Conservation (phyloP, 1,139 yeast species). For the Kluyveromyces sp. region DNA sequence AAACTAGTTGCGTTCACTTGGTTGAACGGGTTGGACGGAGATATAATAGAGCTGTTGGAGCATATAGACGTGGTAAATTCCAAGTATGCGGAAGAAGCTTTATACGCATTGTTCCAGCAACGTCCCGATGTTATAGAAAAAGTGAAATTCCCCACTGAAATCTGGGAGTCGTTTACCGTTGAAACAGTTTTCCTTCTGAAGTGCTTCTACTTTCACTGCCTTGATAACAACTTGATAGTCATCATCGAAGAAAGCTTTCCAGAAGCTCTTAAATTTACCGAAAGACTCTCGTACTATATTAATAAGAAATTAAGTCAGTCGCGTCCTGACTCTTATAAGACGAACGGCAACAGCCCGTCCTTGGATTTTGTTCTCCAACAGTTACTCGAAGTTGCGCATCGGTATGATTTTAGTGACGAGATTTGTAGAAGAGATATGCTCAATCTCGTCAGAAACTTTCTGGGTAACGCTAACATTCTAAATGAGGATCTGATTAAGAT, state of each 20-base stretch:
- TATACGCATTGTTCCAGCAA: slow-evolving; percentile 53
- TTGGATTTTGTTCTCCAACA: slow-evolving; percentile 73
- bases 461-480: slow-evolving; percentile 46
- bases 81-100: slow-evolving; percentile 58
- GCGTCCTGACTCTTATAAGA: slow-evolving; percentile 8
- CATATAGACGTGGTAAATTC: slow-evolving; percentile 62
- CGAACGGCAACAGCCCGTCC: slow-evolving; percentile 42
- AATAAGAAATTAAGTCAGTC: slow-evolving; percentile 41
- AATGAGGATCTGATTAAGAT: slow-evolving; percentile 49
- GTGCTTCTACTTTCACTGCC: slow-evolving; percentile 59
- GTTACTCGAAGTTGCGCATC: slow-evolving; percentile 56
- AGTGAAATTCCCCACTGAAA: slow-evolving; percentile 49
- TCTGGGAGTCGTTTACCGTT: slow-evolving; percentile 66
- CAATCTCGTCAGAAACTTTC: slow-evolving; percentile 57
- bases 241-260: slow-evolving; percentile 69
- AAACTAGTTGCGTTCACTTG: slow-evolving; percentile 66
- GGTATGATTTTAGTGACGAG: slow-evolving; percentile 85
- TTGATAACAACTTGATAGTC: slow-evolving; percentile 45
- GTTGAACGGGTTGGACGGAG: slow-evolving; percentile 64
- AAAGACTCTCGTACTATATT: slow-evolving; percentile 32
- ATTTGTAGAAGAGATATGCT: slow-evolving; percentile 81
- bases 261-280: slow-evolving; percentile 67
- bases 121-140: slow-evolving; percentile 56
- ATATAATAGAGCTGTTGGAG: slow-evolving; percentile 64
- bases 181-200: slow-evolving; percentile 71